Evolutionary conservation across 2,329 filamentous ascomycete genomes (phyloP).

Genomic region (Shiraia bambusicola): DNA sequence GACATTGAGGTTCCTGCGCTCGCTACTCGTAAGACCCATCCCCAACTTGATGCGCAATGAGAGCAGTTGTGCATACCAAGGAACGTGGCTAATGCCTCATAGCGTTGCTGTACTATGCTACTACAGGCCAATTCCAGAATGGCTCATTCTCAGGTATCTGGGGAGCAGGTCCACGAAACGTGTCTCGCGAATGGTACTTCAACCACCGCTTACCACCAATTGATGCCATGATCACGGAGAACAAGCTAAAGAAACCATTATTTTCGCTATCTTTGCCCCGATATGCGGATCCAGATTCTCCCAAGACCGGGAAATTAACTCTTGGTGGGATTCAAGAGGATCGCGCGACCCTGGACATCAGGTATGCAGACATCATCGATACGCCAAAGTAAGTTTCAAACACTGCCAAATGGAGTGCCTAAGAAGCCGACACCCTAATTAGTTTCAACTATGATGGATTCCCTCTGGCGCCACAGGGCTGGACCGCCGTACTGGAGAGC

Average conservation of each 20-base stretch:
- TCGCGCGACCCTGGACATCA: not conserved
- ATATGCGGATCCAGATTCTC: not conserved
- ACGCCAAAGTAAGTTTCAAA: not conserved
- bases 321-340: not conserved
- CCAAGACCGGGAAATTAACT: not conserved
- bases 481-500: not conserved
- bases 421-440: not conserved
- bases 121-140: not conserved
- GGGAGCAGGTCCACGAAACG: not conserved
- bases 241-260: not conserved
- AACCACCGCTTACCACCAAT: not conserved
- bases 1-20: too few relatives aligned
- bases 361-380: not conserved
- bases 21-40: too few relatives aligned
- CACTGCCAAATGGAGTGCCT: not conserved
- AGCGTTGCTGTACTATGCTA: conserved; percentile 1
- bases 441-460: not conserved
- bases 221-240: not conserved
- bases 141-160: conserved; percentile 1
- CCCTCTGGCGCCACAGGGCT: not conserved
- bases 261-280: not conserved
- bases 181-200: not conserved
- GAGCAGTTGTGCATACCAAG: too few relatives aligned
- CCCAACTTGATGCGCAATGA: too few relatives aligned
- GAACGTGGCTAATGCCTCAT: not conserved